phyloP scores from a whole-genome alignment of 2,329 filamentous ascomycete species.

The Trichoderma cornu-damae region DNA sequence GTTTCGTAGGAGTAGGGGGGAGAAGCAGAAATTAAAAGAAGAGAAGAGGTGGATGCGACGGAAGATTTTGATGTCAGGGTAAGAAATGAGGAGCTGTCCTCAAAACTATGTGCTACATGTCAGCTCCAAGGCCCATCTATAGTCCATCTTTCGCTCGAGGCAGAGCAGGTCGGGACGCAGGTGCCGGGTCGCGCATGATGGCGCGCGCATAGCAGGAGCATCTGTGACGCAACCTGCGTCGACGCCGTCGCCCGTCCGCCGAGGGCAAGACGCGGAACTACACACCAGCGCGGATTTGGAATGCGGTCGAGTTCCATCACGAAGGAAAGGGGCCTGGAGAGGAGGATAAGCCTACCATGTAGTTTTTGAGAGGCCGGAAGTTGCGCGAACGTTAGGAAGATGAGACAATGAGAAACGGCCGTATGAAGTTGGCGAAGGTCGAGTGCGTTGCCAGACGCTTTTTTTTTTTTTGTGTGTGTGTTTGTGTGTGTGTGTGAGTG shows the following conservation, averaged over 20 bases:
- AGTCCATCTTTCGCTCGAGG: neutral
- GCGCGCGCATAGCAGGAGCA: slow-evolving; percentile 4
- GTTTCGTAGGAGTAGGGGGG: slow-evolving; percentile 9
- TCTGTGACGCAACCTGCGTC: slow-evolving; percentile 11
- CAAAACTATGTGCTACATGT: neutral
- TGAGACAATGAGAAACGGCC: neutral
- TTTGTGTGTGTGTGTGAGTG: no score
- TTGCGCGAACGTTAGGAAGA: slow-evolving; percentile 7
- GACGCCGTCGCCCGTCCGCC: neutral
- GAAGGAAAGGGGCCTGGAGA: neutral
- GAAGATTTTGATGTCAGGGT: slow-evolving; percentile 5
- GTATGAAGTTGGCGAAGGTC: slow-evolving; percentile 13
- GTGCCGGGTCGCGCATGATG: neutral
- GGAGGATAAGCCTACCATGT: neutral
- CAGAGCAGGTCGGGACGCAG: neutral
- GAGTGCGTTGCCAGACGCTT: slow-evolving; percentile 26
- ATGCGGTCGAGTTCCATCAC: neutral
- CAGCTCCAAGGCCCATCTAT: neutral
- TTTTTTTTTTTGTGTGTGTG: no score
- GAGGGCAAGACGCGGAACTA: neutral
- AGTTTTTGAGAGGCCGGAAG: neutral
- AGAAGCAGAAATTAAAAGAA: neutral
- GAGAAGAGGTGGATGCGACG: slow-evolving; percentile 6
- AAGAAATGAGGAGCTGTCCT: neutral
- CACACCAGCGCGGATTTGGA: neutral